Evolutionary conservation across 2,329 filamentous ascomycete genomes (phyloP), one percentile per base, ranked within the genome.

Genomic region (Lasiodiplodia sp.): DNA sequence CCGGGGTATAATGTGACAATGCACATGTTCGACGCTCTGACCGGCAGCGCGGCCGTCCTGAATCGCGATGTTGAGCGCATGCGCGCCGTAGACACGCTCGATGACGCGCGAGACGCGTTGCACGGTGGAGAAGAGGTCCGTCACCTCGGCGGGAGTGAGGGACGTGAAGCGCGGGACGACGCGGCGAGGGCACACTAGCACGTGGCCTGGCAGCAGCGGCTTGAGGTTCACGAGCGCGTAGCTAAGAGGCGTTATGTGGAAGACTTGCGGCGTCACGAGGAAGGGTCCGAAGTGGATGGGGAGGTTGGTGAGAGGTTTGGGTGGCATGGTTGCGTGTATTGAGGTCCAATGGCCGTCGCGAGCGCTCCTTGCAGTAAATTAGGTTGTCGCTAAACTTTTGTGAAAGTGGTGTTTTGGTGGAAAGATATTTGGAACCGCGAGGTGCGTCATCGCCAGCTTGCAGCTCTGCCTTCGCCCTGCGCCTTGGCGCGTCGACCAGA

Each of bases 211-310:
- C 1, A 97, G 87, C 47, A 99, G 88, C 28, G 96, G 96, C 82
- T 97, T 97, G 78, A 98, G 88, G 82, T 99, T 99, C 69, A 98
- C 94, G 71, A 98, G 86, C 66, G 93, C 94, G 82, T 94, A 97
- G 73, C 91, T 92, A 75, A 91, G 86, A 0, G 87, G 85, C 1
- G 94, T 97, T 72, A 86, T 85, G 80, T 96, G 88, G 84, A 98
- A 98, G 83, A 97, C 93, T 92, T 94, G 92, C 21, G 88, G 84
- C 14, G 92, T 92, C 67, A 96, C 91, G 69, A 92, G 84, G 76
- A 92, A 94, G 10, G 89, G 86, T 16, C 93, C 92, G 76, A 96
- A 96, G 75, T 88, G 85, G 73, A 95, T 82, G 18, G 78, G 77
- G n/a, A 55, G 51, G 51, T 51, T 34, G 11, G 67, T 64, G 25